Evolutionary conservation across 257 asterid genomes (phyloP), one percentile per base, ranked within the genome.

Genomic region (Solanum corneliomulleri): DNA sequence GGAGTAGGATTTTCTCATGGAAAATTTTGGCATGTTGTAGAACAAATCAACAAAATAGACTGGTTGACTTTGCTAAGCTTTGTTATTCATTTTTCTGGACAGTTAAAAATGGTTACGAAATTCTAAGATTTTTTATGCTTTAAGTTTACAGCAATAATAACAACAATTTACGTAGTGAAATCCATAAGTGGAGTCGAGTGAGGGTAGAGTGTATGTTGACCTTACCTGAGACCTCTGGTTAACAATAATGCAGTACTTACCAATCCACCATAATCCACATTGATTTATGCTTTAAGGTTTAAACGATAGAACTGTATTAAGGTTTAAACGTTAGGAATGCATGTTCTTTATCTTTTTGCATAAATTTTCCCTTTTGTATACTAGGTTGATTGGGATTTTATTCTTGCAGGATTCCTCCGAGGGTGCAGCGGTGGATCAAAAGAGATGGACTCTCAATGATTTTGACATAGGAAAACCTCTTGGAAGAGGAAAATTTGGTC

Each of bases 401-500:
- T 49, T 75, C 80, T 52, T 83, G 45, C 75, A 96, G 98, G 94
- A 87, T 74, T 88, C 93, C 56, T 88, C 92, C 1, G 93, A 91
- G 91, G 92, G 92, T 84, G 87, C 91, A 71, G 90, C 90, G 52
- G 95, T 11, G 87, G 92, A 93, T 91, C 91, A 92, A 81, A 92
- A 91, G 92, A 91, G 98, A 88, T 96, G 99, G 98, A 92, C 93
- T 83, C 89, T 96, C 66, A 91, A 87, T 45, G 98, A 95, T 88
- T 96, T 95, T 35, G 98, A 96, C 87, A 91, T 96, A 25, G 98
- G 98, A 85, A 96, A 94, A 92, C 98, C 98, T 88, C 98, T 96
- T n/a, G 98, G 99, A 42, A 92, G 97, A 90, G 99, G 98, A 86
- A 96, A 96, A 89, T 96, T 96, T 90, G 98, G 99, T 9, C 98